These are phyloP conservation scores for Posidonia australis DNA, from an alignment of 106 monocot genomes.

Conservation along the genomic window DNA sequence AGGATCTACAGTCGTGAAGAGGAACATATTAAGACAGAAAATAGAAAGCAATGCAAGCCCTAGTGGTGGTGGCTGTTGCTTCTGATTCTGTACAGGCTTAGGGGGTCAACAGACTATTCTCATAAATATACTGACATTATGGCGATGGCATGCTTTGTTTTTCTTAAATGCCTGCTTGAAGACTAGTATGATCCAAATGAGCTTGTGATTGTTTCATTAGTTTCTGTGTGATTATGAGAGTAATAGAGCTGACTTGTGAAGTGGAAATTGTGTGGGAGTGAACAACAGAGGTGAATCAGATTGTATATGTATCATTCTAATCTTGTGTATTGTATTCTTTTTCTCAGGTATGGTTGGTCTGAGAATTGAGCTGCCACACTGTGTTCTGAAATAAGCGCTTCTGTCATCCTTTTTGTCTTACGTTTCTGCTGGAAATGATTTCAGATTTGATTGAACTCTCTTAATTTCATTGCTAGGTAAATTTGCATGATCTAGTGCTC, in stretches of 20 bases:
- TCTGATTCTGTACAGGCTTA: slow-evolving; percentile 8
- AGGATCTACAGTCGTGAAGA: slow-evolving; percentile 38
- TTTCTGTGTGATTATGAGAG: neutral
- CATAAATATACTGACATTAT: too few relatives aligned
- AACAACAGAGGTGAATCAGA: neutral
- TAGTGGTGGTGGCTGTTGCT: slow-evolving; percentile 43
- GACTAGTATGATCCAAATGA: neutral
- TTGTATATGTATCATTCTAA: slow-evolving; percentile 4
- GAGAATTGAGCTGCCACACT: too few relatives aligned
- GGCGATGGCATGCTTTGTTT: neutral
- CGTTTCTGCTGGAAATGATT: too few relatives aligned
- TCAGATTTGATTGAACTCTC: too few relatives aligned
- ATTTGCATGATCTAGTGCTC: too few relatives aligned
- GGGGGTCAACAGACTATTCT: too few relatives aligned
- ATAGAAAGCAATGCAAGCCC: slow-evolving; percentile 24
- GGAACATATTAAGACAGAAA: slow-evolving; percentile 41
- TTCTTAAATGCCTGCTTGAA: neutral
- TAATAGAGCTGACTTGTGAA: neutral
- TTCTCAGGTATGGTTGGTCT: neutral
- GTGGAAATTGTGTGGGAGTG: slow-evolving; percentile 2
- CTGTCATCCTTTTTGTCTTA: too few relatives aligned
- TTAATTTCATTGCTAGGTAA: too few relatives aligned
- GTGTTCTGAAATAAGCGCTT: too few relatives aligned
- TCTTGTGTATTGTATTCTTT: neutral
- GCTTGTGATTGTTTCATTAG: slow-evolving; percentile 3